phyloP scores from a whole-genome alignment of 495 filamentous ascomycete genomes.

The Extremus antarcticus region DNA sequence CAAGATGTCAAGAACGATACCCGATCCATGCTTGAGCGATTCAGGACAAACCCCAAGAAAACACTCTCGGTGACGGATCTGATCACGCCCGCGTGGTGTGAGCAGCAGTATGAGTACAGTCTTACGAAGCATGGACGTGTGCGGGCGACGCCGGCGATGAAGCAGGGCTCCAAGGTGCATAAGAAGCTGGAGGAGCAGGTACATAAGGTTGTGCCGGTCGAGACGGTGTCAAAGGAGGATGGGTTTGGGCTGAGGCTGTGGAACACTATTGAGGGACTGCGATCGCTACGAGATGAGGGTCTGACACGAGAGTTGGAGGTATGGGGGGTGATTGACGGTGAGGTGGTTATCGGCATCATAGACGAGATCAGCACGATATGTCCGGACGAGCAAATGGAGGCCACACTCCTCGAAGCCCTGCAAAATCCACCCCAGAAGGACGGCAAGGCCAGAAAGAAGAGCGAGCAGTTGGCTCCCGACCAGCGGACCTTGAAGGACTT shows the following conservation, averaged over 20 bases:
- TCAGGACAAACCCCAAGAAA: constrained; percentile 64
- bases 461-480: constrained; percentile 36
- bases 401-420: constrained; percentile 15
- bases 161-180: constrained; percentile 63
- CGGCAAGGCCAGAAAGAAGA: not conserved
- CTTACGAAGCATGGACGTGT: constrained; percentile 67
- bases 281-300: constrained; percentile 63
- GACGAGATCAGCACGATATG: constrained; percentile 73
- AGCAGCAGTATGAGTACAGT: constrained; percentile 83
- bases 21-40: constrained; percentile 59
- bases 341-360: constrained; percentile 80
- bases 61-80: constrained; percentile 85
- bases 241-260: constrained; percentile 71
- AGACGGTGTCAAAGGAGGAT: constrained; percentile 68
- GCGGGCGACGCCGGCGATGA: constrained; percentile 70
- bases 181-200: constrained; percentile 76
- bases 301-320: constrained; percentile 82
- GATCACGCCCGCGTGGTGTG: constrained; percentile 85
- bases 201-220: constrained; percentile 61
- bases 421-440: not conserved
- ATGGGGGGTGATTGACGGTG: constrained; percentile 79
- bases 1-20: constrained; percentile 25
- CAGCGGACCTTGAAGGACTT: constrained; percentile 29
- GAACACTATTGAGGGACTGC: constrained; percentile 83
- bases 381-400: constrained; percentile 60